Base-by-base conservation (phyloP, 257 asterid genomes). In the Catharanthus roseus region DNA sequence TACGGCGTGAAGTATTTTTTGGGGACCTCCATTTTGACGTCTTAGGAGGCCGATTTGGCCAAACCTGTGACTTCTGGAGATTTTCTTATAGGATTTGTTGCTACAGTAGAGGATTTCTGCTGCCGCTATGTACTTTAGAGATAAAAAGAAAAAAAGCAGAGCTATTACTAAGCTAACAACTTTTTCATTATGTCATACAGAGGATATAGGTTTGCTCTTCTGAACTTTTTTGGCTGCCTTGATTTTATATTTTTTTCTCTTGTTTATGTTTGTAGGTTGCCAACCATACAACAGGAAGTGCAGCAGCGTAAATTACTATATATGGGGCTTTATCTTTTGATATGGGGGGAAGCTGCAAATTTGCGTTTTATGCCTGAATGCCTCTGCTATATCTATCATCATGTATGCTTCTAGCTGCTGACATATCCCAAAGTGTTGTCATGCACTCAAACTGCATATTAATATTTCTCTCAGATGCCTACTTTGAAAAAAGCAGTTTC, bases 291-390 rank as follows among this genome's bases (percentile, higher is more conserved):
- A 67, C 98, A 93, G 81, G 98, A 93, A 80, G 96, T 93, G 75
- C 98, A 93, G 77, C 98, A 93, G 76, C 96, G 98, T 55, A 93
- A 93, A 84, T 77, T 93, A 78, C 77, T 93, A 70, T 93, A 93
- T 68, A 93, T 93, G 96, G 97, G 97, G 13, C 79, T 90, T 58
- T 90, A 84, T 84, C 98, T 93, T 80, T 95, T 93, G 68, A 93
- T 93, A 79, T 93, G 97, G 98, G 98, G 97, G 19, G 98, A 93
- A 81, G 97, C 98, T 78, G 98, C 96, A 70, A 93, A 93, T 81
- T 91, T 93, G 64, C 87, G 97, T 85, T 91, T 93, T 87, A 91
- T 91, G 97, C 99, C 99, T 28, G 97, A 91, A 77, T 93, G 97
- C 80, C 92, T 91, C 65, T 93, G 97, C 92, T 93, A 91, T 82